phyloP scores from a whole-genome alignment of 768 basidiomycete species.

The Trametopsis cervina region DNA sequence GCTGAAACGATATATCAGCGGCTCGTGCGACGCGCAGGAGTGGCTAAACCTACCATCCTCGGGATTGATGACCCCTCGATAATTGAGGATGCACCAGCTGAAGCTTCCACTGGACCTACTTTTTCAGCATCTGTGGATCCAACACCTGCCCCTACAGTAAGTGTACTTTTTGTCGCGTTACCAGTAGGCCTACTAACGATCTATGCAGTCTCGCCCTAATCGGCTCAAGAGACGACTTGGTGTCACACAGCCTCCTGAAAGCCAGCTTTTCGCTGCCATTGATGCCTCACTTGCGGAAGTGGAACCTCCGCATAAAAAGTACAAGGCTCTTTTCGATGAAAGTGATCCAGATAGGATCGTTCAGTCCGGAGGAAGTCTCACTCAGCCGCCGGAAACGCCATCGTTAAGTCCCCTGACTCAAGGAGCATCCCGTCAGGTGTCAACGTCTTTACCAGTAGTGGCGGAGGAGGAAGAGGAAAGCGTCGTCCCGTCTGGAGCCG shows the following conservation, averaged over 20 bases:
- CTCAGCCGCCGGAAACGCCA: neutral
- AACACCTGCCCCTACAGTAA: neutral
- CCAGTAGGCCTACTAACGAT: neutral
- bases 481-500: slow-evolving; percentile 14
- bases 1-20: neutral
- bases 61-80: slow-evolving; percentile 8
- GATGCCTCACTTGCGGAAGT: slow-evolving; percentile 17
- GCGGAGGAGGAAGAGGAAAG: slow-evolving; percentile 56
- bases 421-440: neutral
- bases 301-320: slow-evolving; percentile 65
- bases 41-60: neutral
- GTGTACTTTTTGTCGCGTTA: neutral
- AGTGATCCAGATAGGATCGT: slow-evolving; percentile 42
- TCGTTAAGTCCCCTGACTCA: neutral
- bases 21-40: neutral
- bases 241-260: slow-evolving; percentile 23
- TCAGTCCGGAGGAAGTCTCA: neutral
- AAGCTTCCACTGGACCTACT: neutral
- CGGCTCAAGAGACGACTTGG: slow-evolving; percentile 8
- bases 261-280: slow-evolving; percentile 15
- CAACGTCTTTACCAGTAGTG: slow-evolving; percentile 25
- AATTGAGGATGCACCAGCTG: neutral
- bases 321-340: slow-evolving; percentile 64
- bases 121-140: neutral
- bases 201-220: neutral